Evolutionary conservation across 257 asterid genomes (phyloP), one percentile per base, ranked within the genome.

Genomic region (Solanum virginianum): DNA sequence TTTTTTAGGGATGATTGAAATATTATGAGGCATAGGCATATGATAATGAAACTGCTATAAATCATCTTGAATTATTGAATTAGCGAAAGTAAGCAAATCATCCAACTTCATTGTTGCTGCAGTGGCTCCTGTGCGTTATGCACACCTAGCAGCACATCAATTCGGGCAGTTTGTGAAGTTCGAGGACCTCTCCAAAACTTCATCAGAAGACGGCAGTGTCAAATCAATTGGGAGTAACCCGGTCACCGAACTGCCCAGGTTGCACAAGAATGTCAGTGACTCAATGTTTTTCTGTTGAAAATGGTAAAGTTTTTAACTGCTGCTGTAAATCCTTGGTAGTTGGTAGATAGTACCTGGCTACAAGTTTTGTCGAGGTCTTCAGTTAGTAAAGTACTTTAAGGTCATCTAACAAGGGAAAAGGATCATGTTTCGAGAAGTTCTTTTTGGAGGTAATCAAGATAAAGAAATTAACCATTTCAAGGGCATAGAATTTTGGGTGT

Each of bases 271-370:
- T 18, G 95, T 96, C 84, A 96, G 92, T 36, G 90, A 94, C 80
- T 94, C 99, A 74, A 94, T 94, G 99, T 96, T 96, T 92, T 96
- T 96, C 85, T 96, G 99, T 85, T 96, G 93, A 94, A 85, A 47
- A 82, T 16, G 60, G 22, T 77, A 29, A 77, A 77, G 14, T 2
- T 26, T 77, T 77, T 11, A 26, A 77, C 26, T 53, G 82, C 82
- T 79, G 82, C 65, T 79, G 82, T 79, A 79, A 79, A 79, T 79
- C 45, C 82, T 24, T 77, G 62, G 82, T 79, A 53, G 82, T 79
- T 51, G 65, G 65, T 57, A 77, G 62, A 51, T 51, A 77, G 60
- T 15, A 26, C 29, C 47, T 18, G 65, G 47, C 82, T 79, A 47
- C 82, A 79, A 79, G 10, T 53, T 79, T 79, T 79, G 82, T 79